Percentiles rank a stretch among this genome's conserved stretches.
Evolutionary conservation across 768 basidiomycete species (phyloP).

Genomic region (Cystobasidium onofrii): DNA sequence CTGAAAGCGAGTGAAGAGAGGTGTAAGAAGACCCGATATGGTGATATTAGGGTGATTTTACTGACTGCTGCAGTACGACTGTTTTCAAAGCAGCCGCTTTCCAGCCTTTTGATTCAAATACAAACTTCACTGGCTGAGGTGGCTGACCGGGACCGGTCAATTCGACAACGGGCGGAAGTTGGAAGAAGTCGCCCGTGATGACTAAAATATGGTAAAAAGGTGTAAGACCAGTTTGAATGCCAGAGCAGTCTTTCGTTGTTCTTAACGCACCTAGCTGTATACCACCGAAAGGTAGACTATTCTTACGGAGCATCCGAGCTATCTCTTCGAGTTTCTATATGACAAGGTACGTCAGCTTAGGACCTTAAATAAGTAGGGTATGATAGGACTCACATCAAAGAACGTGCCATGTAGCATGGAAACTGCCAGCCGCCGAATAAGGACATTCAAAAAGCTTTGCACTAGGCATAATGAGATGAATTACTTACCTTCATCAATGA

Average conservation of each 20-base stretch:
- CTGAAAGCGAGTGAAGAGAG: constrained; percentile 72
- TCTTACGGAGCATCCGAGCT: constrained; percentile 56
- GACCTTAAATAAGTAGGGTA: too few species aligned
- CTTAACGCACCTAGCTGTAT: constrained; percentile 59
- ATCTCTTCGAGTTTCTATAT: constrained; percentile 71
- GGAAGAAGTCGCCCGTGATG: constrained; percentile 96
- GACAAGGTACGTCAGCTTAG: too few species aligned
- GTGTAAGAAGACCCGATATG: constrained; percentile 52
- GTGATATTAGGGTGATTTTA: neutral
- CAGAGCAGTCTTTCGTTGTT: neutral
- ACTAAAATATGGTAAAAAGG: constrained; percentile 49
- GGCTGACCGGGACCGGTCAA: constrained; percentile 43
- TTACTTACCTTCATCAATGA: constrained; percentile 77
- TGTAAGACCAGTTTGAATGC: neutral
- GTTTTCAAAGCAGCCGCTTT: constrained; percentile 43
- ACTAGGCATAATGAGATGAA: too few species aligned
- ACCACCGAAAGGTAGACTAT: constrained; percentile 75
- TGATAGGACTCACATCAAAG: constrained; percentile 37
- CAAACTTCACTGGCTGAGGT: constrained; percentile 54
- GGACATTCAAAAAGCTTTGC: too few species aligned
- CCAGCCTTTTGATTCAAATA: constrained; percentile 85
- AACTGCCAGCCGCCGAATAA: constrained; percentile 54
- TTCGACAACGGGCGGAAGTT: constrained; percentile 83
- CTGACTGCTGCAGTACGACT: constrained; percentile 5
- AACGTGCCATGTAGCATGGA: constrained; percentile 94